Evolutionary conservation across 139 green algal species (phyloP), one percentile per base, ranked within the genome.

Genomic region (Micractinium sp.): DNA sequence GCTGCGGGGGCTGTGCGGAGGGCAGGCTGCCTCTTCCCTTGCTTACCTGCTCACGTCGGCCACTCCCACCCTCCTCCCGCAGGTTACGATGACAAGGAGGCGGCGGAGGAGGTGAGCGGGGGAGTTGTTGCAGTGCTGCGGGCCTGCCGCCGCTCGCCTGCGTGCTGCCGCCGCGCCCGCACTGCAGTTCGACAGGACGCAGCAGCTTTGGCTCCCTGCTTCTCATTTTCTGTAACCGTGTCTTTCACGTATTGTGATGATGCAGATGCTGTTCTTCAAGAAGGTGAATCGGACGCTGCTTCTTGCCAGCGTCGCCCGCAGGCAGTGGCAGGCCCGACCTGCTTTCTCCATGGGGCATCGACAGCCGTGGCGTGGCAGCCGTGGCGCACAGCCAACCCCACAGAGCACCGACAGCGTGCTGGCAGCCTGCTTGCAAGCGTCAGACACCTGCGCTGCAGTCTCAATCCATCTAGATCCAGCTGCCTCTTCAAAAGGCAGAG

Each of bases 61-160:
- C 27, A 38, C 19, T 22, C 16, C 29, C 0, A 33, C 29, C 7
- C 31, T 33, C 19, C 13, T 3, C 7, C 33, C 38, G 82, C 82
- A 93, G 90, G 87, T 9, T 93, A 91, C 39, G 87, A 90, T 31
- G 90, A 91, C 38, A 87, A 75, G 27, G 90, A 93, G 74, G 67
- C 47, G 19, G 90, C 83, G 9, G 87, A 91, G 76, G 90, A 93
- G 87, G 87, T 90, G 67, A 66, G 87, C 25, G 20, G 25, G 38
- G 47, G 80, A 63, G 15, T n/a, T 76, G 39, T 29, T 12, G 33
- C 38, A 29, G 25, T 2, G 36, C 66, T 23, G 66, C 53, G 53
- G 29, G 25, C 80, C 80, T 15, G 60, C 47, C 47, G 47, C 47
- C 47, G 47, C 47, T 53, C n/a, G 53, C 80, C 31, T 29, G n/a